Evolutionary conservation across 352 stramenopile genomes (phyloP), one percentile per base, ranked within the genome.

Genomic region (Elongisporangium anandrum): DNA sequence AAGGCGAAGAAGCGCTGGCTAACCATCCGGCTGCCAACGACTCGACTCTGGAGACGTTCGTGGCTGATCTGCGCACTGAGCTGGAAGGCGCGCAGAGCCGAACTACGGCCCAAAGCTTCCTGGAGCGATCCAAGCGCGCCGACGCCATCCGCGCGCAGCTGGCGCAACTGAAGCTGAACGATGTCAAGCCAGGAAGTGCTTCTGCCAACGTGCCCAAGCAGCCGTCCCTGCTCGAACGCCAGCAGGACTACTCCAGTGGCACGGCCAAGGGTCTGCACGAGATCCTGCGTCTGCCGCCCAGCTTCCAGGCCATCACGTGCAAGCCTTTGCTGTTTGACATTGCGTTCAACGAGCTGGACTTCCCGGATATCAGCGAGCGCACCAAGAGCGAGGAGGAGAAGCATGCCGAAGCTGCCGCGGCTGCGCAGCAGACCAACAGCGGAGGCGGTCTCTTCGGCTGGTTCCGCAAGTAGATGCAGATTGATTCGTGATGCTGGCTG

Each of bases 291-390:
- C 66, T 92, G 24, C 81, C 79, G 17, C 85, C 85, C 3, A 68
- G 79, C 54, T 88, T 92, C 56, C 71, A 71, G 54, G 66, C 85
- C 13, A 63, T 92, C 10, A 73, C 82, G 23, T 84, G 70, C 74
- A 94, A 94, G 69, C 85, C 85, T 15, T 70, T 94, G 59, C 71
- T 94, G 9, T 92, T 94, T 51, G 85, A 94, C 60, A 73, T 92
- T 55, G 82, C 85, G 45, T 90, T 91, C 59, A 90, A 88, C 55
- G 85, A 91, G 68, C 72, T 94, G 49, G 80, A 88, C 61, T 82
- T 92, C 53, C 85, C 85, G 2, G 79, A 91, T 55, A 79, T 94
- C 60, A 81, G 73, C 26, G 73, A 87, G 49, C 82, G 85, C 49
- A 87, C 75, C 41, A 93, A 89, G 75, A 88, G 78, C 29, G 74